Percentiles rank a stretch among this genome's conserved stretches.
These are phyloP conservation scores for Microsporum audouinii DNA, from an alignment of 2,329 filamentous ascomycete species.

Conservation along the genomic window DNA sequence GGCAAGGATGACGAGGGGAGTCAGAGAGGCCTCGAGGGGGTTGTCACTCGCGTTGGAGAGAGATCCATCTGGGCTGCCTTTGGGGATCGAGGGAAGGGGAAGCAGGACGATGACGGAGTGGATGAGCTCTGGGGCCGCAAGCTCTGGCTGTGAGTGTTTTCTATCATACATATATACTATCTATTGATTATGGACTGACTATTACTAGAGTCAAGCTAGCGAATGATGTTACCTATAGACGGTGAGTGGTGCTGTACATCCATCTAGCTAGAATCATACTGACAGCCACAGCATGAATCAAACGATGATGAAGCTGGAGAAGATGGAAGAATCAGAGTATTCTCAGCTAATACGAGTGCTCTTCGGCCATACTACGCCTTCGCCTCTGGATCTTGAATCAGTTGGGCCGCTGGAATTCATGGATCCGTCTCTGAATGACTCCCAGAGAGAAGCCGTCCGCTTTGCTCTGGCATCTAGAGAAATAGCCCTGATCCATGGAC, in stretches of 20 bases:
- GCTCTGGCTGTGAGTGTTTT: constrained; percentile 49
- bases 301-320: constrained; percentile 49
- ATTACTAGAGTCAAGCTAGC: constrained; percentile 49
- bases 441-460: constrained; percentile 53
- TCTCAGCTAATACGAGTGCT: constrained; percentile 49
- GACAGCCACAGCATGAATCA: constrained; percentile 44
- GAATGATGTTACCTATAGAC: constrained; percentile 55
- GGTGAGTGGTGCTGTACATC: constrained; percentile 29
- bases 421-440: constrained; percentile 48
- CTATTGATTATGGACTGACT: constrained; percentile 4
- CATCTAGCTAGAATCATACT: background rate
- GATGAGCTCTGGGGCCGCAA: constrained; percentile 45
- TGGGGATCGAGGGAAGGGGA: constrained; percentile 29
- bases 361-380: constrained; percentile 47
- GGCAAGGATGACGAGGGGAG: constrained; percentile 24
- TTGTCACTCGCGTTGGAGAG: constrained; percentile 36
- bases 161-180: background rate
- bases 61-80: constrained; percentile 36
- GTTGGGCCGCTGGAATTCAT: constrained; percentile 41
- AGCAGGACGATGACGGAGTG: constrained; percentile 33
- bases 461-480: constrained; percentile 76
- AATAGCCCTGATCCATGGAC: constrained; percentile 83
- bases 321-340: constrained; percentile 45
- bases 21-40: constrained; percentile 32
- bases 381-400: constrained; percentile 38